Evolutionary conservation across 441 rosid species (phyloP), one percentile per base, ranked within the genome.

Genomic region (Gossypium davidsonii): DNA sequence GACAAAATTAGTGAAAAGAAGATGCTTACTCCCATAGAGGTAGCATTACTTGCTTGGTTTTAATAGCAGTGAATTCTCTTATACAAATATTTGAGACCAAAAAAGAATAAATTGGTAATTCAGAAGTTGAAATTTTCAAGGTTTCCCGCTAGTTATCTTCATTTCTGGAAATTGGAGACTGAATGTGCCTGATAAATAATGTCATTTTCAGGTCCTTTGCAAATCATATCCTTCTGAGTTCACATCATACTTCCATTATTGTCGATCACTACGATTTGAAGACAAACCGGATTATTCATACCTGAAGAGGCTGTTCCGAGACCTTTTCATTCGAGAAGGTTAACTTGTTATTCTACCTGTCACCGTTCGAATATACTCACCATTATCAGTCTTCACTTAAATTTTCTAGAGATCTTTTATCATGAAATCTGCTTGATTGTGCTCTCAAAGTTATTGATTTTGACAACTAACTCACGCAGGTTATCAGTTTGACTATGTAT

Each of bases 201-300:
- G 34, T 6, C 60, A 31, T 78, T 79, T 57, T 42, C 55, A 89
- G 94, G 79, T 84, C 67, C 94, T 89, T 73, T 89, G 91, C 85
- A 87, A 84, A 76, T 79, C 87, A 5, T 79, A 83, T 74, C 84
- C 91, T 59, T 83, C 90, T 34, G 91, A 89, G 77, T 89, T 87
- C 77, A 86, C 89, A 34, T 86, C 91, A 2, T 89, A 87, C 81
- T 89, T 89, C 74, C 90, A 87, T 67, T 89, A 87, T 75, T 89
- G 94, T 31, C 91, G 94, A 46, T 86, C 91, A 7, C 69, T 89
- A 83, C 80, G 85, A 63, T 89, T 89, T 79, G 94, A 89, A 67
- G 91, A 87, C 79, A 86, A 86, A 79, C 94, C 94, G 18, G 94
- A 89, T 80, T 88, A 87, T 79, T 85, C 91, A 44, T 89, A 87